Evolutionary conservation across 176 grass and related monocot genomes (phyloP).

Genomic region (Echinochloa phyllopogon): DNA sequence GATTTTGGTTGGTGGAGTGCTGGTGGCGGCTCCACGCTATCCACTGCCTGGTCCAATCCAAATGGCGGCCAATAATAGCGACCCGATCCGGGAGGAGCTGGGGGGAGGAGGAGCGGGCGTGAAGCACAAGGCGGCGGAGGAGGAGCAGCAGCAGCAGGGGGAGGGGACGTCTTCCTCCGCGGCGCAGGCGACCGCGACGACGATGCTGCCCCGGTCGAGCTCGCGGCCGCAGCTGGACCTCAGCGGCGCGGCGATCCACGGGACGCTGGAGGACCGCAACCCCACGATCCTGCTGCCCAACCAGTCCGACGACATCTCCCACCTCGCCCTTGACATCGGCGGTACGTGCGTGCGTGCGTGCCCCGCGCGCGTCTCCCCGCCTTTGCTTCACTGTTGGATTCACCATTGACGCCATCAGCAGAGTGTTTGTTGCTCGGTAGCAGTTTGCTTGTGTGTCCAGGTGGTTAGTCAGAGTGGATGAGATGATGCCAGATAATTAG

Average conservation of each 20-base stretch:
- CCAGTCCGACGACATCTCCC: conserved; percentile 96
- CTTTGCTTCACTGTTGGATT: conserved; percentile 1
- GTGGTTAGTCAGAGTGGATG: neutral
- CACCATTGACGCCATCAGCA: neutral
- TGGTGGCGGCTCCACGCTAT: conserved; percentile 54
- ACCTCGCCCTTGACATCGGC: conserved; percentile 93
- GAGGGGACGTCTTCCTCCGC: conserved; percentile 1
- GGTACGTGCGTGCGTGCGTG: conserved; percentile 50
- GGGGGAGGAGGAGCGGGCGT: conserved; percentile 38
- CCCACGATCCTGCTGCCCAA: conserved; percentile 93
- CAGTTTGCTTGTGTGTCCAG: neutral
- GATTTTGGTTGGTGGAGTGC: conserved; percentile 46
- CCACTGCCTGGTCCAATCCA: conserved; percentile 38
- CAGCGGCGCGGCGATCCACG: conserved; percentile 92
- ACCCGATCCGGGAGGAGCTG: conserved; percentile 39
- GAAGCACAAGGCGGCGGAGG: conserved; percentile 39
- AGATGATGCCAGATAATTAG: neutral
- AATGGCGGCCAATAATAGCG: conserved; percentile 64
- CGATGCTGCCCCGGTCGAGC: conserved; percentile 70
- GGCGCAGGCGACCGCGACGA: neutral
- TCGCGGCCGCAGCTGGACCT: conserved; percentile 93
- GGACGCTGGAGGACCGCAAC: conserved; percentile 82
- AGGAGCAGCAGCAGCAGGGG: neutral
- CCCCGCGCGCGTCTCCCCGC: neutral
- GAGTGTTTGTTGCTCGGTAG: neutral